These are phyloP conservation scores for Fusarium nygamai DNA, from an alignment of 2,329 filamentous ascomycete species.

Conservation along the genomic window DNA sequence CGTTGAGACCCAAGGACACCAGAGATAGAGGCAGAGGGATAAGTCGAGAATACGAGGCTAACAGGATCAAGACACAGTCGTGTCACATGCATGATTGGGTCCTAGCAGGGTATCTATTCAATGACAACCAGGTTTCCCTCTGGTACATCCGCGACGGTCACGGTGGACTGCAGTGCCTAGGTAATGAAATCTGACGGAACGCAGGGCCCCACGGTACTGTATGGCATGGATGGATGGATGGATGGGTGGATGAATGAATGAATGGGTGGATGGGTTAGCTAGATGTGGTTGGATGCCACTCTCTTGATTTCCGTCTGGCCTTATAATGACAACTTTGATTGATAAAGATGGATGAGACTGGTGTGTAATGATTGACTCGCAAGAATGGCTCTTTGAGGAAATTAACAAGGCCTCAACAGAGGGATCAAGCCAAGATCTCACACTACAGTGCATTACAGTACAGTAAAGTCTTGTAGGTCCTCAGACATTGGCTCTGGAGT, in stretches of 20 bases:
- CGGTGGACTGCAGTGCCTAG: background rate
- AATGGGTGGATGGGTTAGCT: background rate
- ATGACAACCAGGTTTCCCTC: background rate
- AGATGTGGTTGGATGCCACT: background rate
- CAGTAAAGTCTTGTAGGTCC: background rate
- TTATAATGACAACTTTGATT: background rate
- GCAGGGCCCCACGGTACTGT: background rate
- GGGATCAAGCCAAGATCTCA: background rate
- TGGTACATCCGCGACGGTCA: background rate
- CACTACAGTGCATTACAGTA: background rate
- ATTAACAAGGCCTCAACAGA: background rate
- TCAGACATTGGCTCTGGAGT: background rate
- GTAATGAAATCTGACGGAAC: background rate
- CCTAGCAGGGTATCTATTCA: background rate
- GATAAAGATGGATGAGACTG: background rate
- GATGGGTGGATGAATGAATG: background rate
- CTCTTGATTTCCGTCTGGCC: background rate
- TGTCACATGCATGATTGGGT: background rate
- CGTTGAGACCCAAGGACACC: slow-evolving; percentile 11
- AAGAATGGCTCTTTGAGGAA: slow-evolving; percentile 12
- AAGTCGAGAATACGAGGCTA: slow-evolving; percentile 8
- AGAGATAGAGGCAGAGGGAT: background rate
- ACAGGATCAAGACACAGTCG: background rate
- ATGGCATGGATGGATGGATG: background rate
- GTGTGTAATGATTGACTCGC: slow-evolving; percentile 5